A percentile compares a stretch with the other conserved stretches of the same genome.
These are phyloP conservation scores for Eremothecium gossypii DNA, from an alignment of 1,139 yeast species.

Conservation along the genomic window DNA sequence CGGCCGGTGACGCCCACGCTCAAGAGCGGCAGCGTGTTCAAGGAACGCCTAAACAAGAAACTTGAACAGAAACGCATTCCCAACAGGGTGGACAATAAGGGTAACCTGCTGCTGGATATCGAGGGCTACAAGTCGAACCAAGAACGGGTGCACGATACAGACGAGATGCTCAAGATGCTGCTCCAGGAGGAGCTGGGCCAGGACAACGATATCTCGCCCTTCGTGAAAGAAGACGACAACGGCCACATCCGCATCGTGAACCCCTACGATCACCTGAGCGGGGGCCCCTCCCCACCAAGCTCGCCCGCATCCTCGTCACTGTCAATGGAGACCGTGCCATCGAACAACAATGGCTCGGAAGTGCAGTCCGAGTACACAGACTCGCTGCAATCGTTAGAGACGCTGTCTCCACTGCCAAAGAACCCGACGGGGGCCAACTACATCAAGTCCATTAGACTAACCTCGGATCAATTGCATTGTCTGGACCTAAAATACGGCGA, in stretches of 20 bases:
- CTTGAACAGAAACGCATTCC: slow-evolving; percentile 72
- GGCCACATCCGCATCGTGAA: slow-evolving; percentile 62
- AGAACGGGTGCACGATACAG: slow-evolving; percentile 59
- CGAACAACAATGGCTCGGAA: slow-evolving; percentile 9
- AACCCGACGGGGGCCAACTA: slow-evolving; percentile 29
- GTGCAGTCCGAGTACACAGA: slow-evolving; percentile 13
- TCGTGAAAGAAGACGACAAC: slow-evolving; percentile 53
- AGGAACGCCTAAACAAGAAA: slow-evolving; percentile 51
- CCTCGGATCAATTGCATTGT: slow-evolving; percentile 77
- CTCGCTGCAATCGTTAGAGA: slow-evolving; percentile 10
- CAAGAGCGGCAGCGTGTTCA: slow-evolving; percentile 17
- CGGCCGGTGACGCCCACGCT: slow-evolving; percentile 19
- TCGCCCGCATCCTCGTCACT: slow-evolving; percentile 20
- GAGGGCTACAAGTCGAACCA: slow-evolving; percentile 92
- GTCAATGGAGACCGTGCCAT: slow-evolving; percentile 10
- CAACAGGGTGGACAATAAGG: slow-evolving; percentile 78
- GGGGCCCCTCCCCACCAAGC: slow-evolving; percentile 18
- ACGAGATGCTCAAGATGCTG: slow-evolving; percentile 60
- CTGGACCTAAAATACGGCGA: slow-evolving; percentile 71
- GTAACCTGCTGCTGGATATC: slow-evolving; percentile 87
- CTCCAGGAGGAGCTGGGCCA: slow-evolving; percentile 60
- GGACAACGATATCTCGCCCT: slow-evolving; percentile 39
- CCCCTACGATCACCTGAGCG: slow-evolving; percentile 30
- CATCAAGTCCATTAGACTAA: slow-evolving; percentile 82
- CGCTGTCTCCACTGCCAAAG: slow-evolving; percentile 7